Base-by-base conservation (phyloP, 371 early-diverging fungal genomes). In the Mortierella sp. region DNA sequence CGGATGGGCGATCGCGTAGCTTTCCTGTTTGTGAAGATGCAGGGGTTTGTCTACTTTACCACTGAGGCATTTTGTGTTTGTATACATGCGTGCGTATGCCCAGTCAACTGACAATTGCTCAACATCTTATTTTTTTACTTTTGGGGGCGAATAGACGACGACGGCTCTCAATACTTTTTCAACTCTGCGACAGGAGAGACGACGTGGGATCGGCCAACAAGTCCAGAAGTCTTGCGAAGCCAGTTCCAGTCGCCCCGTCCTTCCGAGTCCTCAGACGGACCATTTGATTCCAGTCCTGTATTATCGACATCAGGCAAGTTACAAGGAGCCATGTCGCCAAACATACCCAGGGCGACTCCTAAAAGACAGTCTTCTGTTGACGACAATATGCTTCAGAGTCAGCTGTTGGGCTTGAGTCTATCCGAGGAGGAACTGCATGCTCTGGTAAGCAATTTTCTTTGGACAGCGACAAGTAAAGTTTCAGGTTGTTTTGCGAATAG, bases 101-200 rank as follows among this genome's bases (percentile, higher is more conserved):
- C 11, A 63, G 19, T 19, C 31, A 65, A 65, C 31, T 31, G 60
- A 31, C 60, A 65, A 65, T 4, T 63, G 65, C 65, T 65, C 73
- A 42, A 14, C 8, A 55, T 73, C 70, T 68, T 50, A n/a, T n/a
- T n/a, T n/a, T 57, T 45, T 48, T 45, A 31, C 19, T 54, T 70
- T 54, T 54, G 42, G 70, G 52, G 50, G 34, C 50, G 50, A 60
- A 50, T 78, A 90, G 89, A 90, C 73, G 84, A 90, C 44, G 81
- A 87, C 47, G 91, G 92, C 4, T 84, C 89, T 3, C 85, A 83
- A 42, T 91, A 91, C 60, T 92, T 90, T 82, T 92, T 92, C 63
- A 91, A 92, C 54, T 84, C 88, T 47, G 76, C 74, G 4, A 91
- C 91, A 0, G 89, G 91, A n/a, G 89, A 90, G 78, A 88, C 92